Evolutionary conservation across 2,329 filamentous ascomycete species (phyloP).

Genomic region (Penicillium corylophilum): DNA sequence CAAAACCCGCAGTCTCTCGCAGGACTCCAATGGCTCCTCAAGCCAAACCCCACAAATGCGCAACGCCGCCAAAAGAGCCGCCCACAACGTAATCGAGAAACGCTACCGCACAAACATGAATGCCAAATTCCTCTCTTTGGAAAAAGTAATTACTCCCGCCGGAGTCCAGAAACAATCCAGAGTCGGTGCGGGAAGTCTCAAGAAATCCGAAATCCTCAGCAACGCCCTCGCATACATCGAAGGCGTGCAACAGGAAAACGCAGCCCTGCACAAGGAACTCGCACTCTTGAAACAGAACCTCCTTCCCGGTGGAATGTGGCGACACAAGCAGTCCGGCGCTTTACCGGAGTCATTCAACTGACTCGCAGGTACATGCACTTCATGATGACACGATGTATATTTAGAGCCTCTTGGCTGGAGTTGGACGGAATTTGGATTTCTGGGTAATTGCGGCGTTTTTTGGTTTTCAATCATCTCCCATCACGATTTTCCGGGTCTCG

Average conservation of each 20-base stretch:
- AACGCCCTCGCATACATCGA: constrained; percentile 40
- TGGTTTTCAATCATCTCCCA: constrained; percentile 13
- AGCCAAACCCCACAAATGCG: constrained; percentile 25
- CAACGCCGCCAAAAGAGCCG: constrained; percentile 41
- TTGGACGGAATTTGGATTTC: constrained; percentile 3
- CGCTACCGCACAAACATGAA: constrained; percentile 46
- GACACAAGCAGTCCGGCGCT: neutral
- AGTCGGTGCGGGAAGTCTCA: constrained; percentile 33
- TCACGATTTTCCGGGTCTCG: constrained; percentile 18
- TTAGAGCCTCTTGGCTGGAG: neutral
- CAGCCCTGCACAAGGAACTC: constrained; percentile 34
- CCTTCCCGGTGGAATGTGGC: neutral
- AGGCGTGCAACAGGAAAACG: constrained; percentile 36
- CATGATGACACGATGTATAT: neutral
- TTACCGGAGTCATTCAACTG: neutral
- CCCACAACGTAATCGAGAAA: constrained; percentile 44
- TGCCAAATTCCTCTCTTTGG: constrained; percentile 41
- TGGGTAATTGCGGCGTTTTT: constrained; percentile 1
- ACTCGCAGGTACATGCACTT: neutral
- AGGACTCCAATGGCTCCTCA: constrained; percentile 22
- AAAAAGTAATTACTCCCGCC: constrained; percentile 34
- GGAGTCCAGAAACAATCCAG: constrained; percentile 25
- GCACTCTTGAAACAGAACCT: constrained; percentile 26
- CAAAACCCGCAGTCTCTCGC: constrained; percentile 29
- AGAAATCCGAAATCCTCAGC: constrained; percentile 40